Percentiles rank a stretch among this genome's conserved stretches.
Evolutionary conservation across 2,329 filamentous ascomycete species (phyloP).

Genomic region (Penicillium verrucosum): DNA sequence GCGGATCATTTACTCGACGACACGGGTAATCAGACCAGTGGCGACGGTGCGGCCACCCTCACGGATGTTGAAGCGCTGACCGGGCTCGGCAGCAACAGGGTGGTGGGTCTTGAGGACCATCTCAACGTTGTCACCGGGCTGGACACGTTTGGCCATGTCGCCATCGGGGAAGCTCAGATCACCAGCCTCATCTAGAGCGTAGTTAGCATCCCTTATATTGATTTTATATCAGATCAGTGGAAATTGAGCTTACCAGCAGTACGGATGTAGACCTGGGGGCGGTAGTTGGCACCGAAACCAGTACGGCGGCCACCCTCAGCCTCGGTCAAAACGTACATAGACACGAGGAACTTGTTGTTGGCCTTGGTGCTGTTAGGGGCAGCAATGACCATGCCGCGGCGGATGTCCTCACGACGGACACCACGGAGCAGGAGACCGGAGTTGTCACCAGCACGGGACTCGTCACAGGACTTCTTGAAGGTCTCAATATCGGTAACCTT

Average conservation of each 20-base stretch:
- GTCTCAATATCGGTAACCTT: constrained; percentile 99
- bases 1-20: constrained; percentile 47
- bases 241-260: constrained; percentile 58
- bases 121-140: constrained; percentile 98
- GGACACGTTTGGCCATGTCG: constrained; percentile 77
- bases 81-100: constrained; percentile 82
- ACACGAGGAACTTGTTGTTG: constrained; percentile 87
- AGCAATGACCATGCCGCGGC: constrained; percentile 89
- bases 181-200: constrained; percentile 59
- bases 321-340: constrained; percentile 95
- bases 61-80: constrained; percentile 96
- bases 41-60: constrained; percentile 91
- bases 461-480: constrained; percentile 99
- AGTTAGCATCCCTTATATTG: constrained; percentile 31
- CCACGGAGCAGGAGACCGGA: constrained; percentile 94
- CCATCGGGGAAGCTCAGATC: constrained; percentile 83
- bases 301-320: constrained; percentile 97
- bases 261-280: constrained; percentile 92
- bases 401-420: constrained; percentile 91
- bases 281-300: constrained; percentile 93
- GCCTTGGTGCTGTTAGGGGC: constrained; percentile 81
- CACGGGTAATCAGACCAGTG: constrained; percentile 76
- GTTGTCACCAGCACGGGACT: constrained; percentile 95
- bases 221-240: background rate
- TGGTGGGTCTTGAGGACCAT: constrained; percentile 85